A percentile compares a stretch with the other conserved stretches of the same genome.
Evolutionary conservation across 805 yeast genomes (phyloP).

Genomic region (Sungouiozyma intestinalis): DNA sequence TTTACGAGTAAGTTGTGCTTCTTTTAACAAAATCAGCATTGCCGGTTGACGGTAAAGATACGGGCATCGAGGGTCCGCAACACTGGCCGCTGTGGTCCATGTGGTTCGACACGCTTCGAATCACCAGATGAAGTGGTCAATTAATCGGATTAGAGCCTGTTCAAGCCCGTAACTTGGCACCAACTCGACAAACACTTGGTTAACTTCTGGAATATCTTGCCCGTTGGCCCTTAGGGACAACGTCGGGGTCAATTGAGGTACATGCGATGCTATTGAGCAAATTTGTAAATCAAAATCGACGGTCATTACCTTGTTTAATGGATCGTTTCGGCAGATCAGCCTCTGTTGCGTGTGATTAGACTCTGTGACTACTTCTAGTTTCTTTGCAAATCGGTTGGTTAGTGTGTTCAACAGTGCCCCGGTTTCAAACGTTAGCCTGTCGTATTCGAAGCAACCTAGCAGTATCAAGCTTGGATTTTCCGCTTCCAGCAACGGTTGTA

Average conservation of each 20-base stretch:
- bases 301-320: neutral
- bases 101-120: too few species aligned
- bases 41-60: too few species aligned
- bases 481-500: constrained; percentile 2
- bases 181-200: neutral
- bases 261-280: neutral
- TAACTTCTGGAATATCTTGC: neutral
- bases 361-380: neutral
- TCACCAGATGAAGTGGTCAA: neutral
- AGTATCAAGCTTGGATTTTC: constrained; percentile 7
- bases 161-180: neutral
- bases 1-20: too few species aligned
- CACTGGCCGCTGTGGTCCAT: too few species aligned
- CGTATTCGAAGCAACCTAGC: constrained; percentile 18
- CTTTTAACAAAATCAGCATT: too few species aligned
- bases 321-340: neutral
- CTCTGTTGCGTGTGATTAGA: neutral
- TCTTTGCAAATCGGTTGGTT: neutral
- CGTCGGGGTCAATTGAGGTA: neutral
- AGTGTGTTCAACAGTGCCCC: constrained; percentile 4
- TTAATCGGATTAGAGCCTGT: neutral
- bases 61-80: too few species aligned
- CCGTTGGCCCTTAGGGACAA: neutral
- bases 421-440: constrained; percentile 12
- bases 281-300: neutral